Conservation (phyloP, 1,284 basidiomycete species). For the Afroboletus lepidellus region DNA sequence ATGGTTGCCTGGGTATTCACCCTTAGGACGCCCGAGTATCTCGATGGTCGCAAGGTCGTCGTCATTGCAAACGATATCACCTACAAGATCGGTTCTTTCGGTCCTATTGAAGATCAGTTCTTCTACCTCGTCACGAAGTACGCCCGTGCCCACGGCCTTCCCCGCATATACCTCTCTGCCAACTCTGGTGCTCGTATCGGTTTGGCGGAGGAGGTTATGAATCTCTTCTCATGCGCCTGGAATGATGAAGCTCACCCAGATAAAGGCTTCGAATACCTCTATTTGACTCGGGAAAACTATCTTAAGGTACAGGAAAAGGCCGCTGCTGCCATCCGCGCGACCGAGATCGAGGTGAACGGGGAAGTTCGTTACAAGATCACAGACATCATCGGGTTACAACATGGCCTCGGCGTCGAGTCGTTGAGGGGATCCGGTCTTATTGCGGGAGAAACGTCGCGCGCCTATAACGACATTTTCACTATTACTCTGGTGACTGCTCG, state of each 20-base stretch:
- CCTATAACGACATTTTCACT: conserved; percentile 99
- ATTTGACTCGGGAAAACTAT: conserved; percentile 86
- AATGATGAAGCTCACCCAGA: conserved; percentile 78
- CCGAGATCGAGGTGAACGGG: conserved; percentile 83
- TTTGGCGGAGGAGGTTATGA: conserved; percentile 89
- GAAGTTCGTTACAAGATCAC: conserved; percentile 92
- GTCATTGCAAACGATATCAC: conserved; percentile 99
- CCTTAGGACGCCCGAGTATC: conserved; percentile 91
- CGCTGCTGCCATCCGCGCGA: conserved; percentile 75
- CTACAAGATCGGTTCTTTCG: conserved; percentile 98
- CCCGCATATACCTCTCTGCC: conserved; percentile 96
- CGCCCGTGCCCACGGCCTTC: conserved; percentile 84
- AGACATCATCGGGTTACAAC: conserved; percentile 93
- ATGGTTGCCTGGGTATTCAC: conserved; percentile 99
- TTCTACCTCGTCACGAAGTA: conserved; percentile 95
- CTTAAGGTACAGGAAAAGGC: conserved; percentile 84
- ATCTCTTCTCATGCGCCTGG: conserved; percentile 92
- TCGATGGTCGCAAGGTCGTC: conserved; percentile 83
- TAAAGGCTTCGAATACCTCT: conserved; percentile 97
- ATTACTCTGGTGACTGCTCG: conserved; percentile 98
- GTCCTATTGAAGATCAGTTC: conserved; percentile 93
- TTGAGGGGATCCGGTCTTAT: conserved; percentile 96
- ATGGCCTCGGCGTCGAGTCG: conserved; percentile 98
- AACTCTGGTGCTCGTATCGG: conserved; percentile 98
- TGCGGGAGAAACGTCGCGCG: conserved; percentile 96